phyloP scores from a whole-genome alignment of 768 basidiomycete genomes.

The Trametes coccinea region DNA sequence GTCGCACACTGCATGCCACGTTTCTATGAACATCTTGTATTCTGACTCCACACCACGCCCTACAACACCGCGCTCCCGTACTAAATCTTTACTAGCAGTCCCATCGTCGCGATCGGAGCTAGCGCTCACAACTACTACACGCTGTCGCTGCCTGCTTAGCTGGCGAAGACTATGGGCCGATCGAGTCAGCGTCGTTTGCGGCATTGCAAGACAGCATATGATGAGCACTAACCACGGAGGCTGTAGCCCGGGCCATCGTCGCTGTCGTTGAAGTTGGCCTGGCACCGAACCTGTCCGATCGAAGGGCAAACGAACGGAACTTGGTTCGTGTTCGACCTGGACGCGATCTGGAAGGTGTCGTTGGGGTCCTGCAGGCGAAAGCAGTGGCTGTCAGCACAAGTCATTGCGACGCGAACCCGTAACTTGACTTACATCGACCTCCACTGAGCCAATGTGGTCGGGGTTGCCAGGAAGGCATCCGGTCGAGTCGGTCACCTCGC shows the following conservation, averaged over 20 bases:
- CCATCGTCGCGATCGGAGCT: too few species aligned
- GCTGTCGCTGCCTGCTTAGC: too few species aligned
- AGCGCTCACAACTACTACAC: too few species aligned
- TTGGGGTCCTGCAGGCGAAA: conserved; percentile 1
- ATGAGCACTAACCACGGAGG: conserved; percentile 6
- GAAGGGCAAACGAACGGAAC: conserved; percentile 12
- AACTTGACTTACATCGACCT: conserved; percentile 2
- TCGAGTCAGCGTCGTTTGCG: background rate
- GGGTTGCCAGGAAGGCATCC: conserved; percentile 7
- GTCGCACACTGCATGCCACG: too few species aligned
- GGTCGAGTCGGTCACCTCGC: conserved; percentile 7
- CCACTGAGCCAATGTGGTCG: conserved; percentile 5
- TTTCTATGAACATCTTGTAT: too few species aligned
- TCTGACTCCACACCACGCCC: too few species aligned
- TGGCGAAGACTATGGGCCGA: background rate
- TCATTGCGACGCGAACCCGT: background rate
- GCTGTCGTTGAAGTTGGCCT: conserved; percentile 19
- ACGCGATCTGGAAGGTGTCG: conserved; percentile 10
- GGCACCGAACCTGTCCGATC: conserved; percentile 12
- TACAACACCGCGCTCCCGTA: too few species aligned
- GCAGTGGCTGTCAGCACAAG: too few species aligned
- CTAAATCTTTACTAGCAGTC: too few species aligned
- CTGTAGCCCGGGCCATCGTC: conserved; percentile 16
- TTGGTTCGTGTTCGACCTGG: conserved; percentile 2
- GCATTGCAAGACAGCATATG: background rate